Evolutionary conservation across 345 rosid species (phyloP).

Genomic region (Camelina neglecta): DNA sequence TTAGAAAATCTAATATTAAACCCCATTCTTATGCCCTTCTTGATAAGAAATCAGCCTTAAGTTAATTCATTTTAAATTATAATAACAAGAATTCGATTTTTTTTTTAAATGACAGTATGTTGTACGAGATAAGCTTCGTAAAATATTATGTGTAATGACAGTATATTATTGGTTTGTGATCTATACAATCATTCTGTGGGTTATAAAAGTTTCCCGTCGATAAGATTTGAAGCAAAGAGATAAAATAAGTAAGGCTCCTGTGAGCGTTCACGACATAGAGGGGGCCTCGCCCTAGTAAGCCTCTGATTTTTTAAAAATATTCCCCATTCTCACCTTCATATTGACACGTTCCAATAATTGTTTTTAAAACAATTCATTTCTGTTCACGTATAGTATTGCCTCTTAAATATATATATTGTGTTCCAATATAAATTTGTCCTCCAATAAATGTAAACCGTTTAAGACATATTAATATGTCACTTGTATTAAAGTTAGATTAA

Average conservation of each 20-base stretch:
- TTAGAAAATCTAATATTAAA: not conserved
- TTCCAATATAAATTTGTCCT: not conserved
- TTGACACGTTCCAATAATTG: constrained; percentile 17
- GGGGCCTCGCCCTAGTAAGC: constrained; percentile 39
- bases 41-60: not conserved
- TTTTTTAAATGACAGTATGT: not conserved
- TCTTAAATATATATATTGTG: not conserved
- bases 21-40: not conserved
- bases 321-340: constrained; percentile 16
- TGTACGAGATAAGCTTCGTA: not conserved
- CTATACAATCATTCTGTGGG: constrained; percentile 21
- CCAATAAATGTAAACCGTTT: not conserved
- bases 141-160: not conserved
- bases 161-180: not conserved
- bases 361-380: not conserved
- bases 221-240: constrained; percentile 32
- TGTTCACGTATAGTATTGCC: constrained; percentile 1
- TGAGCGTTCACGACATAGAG: constrained; percentile 28
- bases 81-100: not conserved
- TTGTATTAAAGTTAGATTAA: not conserved
- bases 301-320: constrained; percentile 9
- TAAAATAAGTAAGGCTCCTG: constrained; percentile 36
- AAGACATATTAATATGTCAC: not conserved
- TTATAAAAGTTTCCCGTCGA: constrained; percentile 21
- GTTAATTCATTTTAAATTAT: not conserved